Evolutionary conservation across 345 rosid species (phyloP).

Genomic region (thale cress (Arabidopsis thaliana)): TAIR10.1 NC_003070.9:30332501-30333000

Average conservation of each 20-base stretch:
- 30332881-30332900: not conserved
- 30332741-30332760: constrained; percentile 87
- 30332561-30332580: not conserved
- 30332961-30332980: constrained; percentile 63
- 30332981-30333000: constrained; percentile 52
- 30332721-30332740: constrained; percentile 33
- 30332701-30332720: not conserved
- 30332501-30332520: constrained; percentile 19
- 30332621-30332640: constrained; percentile 89
- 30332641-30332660: constrained; percentile 81
- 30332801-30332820: constrained; percentile 31
- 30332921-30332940: constrained; percentile 60
- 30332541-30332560: constrained; percentile 19
- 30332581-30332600: constrained; percentile 49
- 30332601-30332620: constrained; percentile 93
- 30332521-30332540: not conserved
- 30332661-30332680: constrained; percentile 11
- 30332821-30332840: not conserved
- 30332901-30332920: not conserved
- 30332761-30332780: constrained; percentile 80
- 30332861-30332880: not conserved
- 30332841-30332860: not conserved
- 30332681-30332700: constrained; percentile 27
- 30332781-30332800: constrained; percentile 91
- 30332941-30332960: constrained; percentile 58